These are phyloP conservation scores for Hypholoma fasciculare DNA, from an alignment of 768 basidiomycete genomes.

Conservation along the genomic window DNA sequence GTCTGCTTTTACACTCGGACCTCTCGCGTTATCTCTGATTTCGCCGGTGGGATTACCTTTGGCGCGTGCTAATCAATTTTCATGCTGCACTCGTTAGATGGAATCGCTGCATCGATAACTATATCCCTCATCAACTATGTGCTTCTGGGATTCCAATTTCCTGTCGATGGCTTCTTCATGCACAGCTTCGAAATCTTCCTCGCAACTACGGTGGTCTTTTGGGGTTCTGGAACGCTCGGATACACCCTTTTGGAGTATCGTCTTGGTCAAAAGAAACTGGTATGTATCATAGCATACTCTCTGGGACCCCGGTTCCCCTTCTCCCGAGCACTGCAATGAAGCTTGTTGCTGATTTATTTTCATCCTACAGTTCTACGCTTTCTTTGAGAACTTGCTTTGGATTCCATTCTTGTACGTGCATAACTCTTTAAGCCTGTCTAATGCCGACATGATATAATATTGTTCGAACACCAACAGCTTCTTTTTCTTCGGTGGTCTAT, in stretches of 20 bases:
- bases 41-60: not conserved
- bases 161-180: conserved; percentile 75
- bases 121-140: conserved; percentile 74
- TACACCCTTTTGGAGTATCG: conserved; percentile 76
- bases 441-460: not conserved
- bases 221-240: conserved; percentile 70
- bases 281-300: conserved; percentile 22
- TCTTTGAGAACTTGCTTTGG: conserved; percentile 64
- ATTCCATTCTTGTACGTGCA: conserved; percentile 78
- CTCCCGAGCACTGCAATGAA: conserved; percentile 11
- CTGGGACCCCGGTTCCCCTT: not conserved
- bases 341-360: conserved; percentile 24
- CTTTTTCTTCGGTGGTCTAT: conserved; percentile 77
- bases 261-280: conserved; percentile 54
- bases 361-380: conserved; percentile 36
- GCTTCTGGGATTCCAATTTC: conserved; percentile 71
- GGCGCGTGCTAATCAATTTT: conserved; percentile 1
- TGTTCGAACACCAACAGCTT: conserved; percentile 43
- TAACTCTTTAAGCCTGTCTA: too few relatives aligned
- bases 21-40: not conserved
- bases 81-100: conserved; percentile 28
- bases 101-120: conserved; percentile 68
- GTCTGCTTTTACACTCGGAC: conserved; percentile 5
- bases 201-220: conserved; percentile 76
- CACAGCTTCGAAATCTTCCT: conserved; percentile 83